Evolutionary conservation across 176 grass and related monocot species (phyloP).

Genomic region (Hsuehochloa calcarea): DNA sequence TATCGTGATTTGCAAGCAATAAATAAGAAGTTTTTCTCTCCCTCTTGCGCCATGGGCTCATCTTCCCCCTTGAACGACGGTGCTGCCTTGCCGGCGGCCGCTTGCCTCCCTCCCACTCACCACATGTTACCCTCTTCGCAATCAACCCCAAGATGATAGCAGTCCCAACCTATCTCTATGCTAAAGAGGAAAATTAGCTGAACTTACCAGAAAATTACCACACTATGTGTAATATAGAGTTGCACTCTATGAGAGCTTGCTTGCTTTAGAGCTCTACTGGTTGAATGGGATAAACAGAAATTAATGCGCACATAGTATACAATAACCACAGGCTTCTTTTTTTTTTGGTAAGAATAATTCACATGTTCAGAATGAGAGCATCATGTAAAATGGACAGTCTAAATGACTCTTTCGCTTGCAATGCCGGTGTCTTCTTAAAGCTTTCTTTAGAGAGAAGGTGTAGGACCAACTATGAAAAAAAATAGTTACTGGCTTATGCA

Average conservation of each 20-base stretch:
- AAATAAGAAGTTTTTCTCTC: too few relatives aligned
- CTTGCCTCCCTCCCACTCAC: too few relatives aligned
- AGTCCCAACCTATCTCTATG: not conserved
- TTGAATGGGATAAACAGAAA: conserved; percentile 25
- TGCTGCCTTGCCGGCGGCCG: too few relatives aligned
- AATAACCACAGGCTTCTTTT: not conserved
- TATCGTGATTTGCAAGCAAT: too few relatives aligned
- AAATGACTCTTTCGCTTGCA: not conserved
- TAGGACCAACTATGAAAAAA: conserved; percentile 2
- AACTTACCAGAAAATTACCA: not conserved
- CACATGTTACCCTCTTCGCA: too few relatives aligned
- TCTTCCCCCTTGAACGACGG: too few relatives aligned
- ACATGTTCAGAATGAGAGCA: not conserved
- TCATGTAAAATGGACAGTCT: not conserved
- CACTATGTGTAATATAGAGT: too few relatives aligned
- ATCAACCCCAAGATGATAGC: too few relatives aligned
- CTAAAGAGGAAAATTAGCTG: conserved; percentile 8
- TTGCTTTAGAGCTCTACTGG: conserved; percentile 11
- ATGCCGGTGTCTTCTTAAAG: not conserved
- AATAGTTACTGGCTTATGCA: not conserved
- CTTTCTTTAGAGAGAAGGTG: too few relatives aligned
- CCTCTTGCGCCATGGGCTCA: too few relatives aligned
- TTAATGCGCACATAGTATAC: not conserved
- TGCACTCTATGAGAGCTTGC: not conserved
- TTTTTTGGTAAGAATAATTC: too few relatives aligned